Base-by-base conservation (phyloP, 1,284 basidiomycete genomes). In the Puccinia polysora region DNA sequence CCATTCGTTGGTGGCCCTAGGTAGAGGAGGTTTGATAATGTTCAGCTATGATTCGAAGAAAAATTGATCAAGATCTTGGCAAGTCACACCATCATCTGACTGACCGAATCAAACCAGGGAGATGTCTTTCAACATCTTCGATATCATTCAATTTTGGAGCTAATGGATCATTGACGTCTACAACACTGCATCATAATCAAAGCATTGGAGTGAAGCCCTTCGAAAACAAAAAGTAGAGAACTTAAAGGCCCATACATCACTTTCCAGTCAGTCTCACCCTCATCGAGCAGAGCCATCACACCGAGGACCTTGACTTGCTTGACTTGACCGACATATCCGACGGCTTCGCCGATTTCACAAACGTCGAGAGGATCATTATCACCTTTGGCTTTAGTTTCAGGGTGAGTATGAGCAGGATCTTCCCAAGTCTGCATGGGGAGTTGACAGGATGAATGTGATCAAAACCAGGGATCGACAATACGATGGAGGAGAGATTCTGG, bases 251-350 rank as follows among this genome's bases (percentile, higher is more conserved):
- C 59, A 30, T 52, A 47, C 68, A 65, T 40, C 0, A 63, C 89
- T 83, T 97, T 97, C 93, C 93, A 97, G 85, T 97, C 93, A 77
- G 93, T 97, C 84, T 97, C 93, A 78, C 93, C 93, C 81, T 97
- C 93, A 80, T 97, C 93, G 77, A 97, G 87, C 73, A 99, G 86
- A 68, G 96, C 96, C 95, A 98, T 98, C 85, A 98, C 96, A 77
- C 96, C 96, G 80, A 99, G 91, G 75, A 98, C 91, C 85, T 99
- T 99, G 86, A 99, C 96, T 83, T 98, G 96, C 85, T 99, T 99
- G 82, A 99, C 87, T 83, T 98, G 95, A 75, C 96, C 96, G 75
- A 89, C 87, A 82, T 95, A 93, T 76, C 94, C 96, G 78, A 98
- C 91, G 81, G 95, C 91, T 83, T 99, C 96, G 75, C 96, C 96